Evolutionary conservation across 768 basidiomycete species (phyloP).

Genomic region (Mycena leptocephala): DNA sequence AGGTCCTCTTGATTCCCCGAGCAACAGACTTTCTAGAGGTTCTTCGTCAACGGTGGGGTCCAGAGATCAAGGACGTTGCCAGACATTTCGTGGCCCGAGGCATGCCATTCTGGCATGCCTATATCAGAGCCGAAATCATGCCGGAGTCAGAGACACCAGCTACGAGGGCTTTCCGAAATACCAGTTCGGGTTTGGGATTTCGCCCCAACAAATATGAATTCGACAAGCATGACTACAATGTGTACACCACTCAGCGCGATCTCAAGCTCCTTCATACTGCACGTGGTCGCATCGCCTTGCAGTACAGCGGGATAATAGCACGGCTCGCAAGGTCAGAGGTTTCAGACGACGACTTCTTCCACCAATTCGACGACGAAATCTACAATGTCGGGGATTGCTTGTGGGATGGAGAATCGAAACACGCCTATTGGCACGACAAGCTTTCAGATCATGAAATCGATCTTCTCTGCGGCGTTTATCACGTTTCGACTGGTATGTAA

Average conservation of each 20-base stretch:
- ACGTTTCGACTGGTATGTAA: constrained; percentile 1
- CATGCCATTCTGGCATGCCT: too few species aligned
- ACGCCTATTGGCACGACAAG: neutral
- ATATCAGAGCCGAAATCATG: neutral
- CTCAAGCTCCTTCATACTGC: constrained; percentile 1
- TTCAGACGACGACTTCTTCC: neutral
- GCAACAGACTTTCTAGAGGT: neutral
- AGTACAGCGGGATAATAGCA: neutral
- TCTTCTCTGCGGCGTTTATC: constrained; percentile 3
- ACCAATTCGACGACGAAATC: neutral
- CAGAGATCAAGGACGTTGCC: neutral
- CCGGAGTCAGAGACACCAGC: neutral
- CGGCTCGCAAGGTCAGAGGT: constrained; percentile 1
- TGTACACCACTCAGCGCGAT: neutral
- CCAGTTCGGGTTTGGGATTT: neutral
- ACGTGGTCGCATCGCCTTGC: neutral
- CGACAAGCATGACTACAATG: neutral
- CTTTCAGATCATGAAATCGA: neutral
- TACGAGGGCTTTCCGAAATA: neutral
- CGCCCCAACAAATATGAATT: neutral
- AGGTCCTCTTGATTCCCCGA: neutral
- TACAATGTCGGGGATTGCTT: neutral
- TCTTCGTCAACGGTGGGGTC: neutral
- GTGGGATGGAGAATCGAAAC: neutral
- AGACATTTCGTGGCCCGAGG: neutral